phyloP scores from a whole-genome alignment of 495 filamentous ascomycete genomes.

The Aspergillus cavernicola region DNA sequence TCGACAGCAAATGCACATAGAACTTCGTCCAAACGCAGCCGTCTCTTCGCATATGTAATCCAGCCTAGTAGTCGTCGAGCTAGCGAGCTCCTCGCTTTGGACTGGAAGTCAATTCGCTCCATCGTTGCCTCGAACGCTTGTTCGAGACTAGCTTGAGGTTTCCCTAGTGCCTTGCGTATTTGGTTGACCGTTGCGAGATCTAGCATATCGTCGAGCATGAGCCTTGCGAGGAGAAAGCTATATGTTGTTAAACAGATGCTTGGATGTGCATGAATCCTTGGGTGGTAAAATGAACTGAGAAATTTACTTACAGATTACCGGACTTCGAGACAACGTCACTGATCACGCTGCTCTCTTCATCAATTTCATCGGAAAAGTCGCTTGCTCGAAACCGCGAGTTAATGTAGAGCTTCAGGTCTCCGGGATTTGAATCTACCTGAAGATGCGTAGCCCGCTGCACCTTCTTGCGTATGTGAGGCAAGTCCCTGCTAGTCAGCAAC shows the following conservation, averaged over 20 bases:
- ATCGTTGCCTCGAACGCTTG: constrained; percentile 6
- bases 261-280: neutral
- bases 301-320: constrained; percentile 3
- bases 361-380: constrained; percentile 4
- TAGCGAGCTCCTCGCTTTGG: neutral
- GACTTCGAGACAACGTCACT: constrained; percentile 1
- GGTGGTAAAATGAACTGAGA: neutral
- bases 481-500: constrained; percentile 5
- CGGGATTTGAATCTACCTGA: neutral
- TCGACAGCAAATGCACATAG: constrained; percentile 10
- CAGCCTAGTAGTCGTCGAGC: constrained; percentile 12
- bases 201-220: constrained; percentile 9
- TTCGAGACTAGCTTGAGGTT: neutral
- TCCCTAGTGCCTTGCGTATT: constrained; percentile 3
- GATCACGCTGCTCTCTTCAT: neutral
- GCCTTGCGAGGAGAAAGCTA: constrained; percentile 6
- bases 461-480: constrained; percentile 10
- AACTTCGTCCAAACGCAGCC: constrained; percentile 3
- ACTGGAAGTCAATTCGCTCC: constrained; percentile 7
- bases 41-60: constrained; percentile 8
- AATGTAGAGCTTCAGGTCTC: constrained; percentile 4
- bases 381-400: constrained; percentile 4
- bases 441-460: neutral
- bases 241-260: neutral
- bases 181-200: constrained; percentile 5